These are phyloP conservation scores for Pyricularia sp. DNA, from an alignment of 2,329 filamentous ascomycete species.

Conservation along the genomic window DNA sequence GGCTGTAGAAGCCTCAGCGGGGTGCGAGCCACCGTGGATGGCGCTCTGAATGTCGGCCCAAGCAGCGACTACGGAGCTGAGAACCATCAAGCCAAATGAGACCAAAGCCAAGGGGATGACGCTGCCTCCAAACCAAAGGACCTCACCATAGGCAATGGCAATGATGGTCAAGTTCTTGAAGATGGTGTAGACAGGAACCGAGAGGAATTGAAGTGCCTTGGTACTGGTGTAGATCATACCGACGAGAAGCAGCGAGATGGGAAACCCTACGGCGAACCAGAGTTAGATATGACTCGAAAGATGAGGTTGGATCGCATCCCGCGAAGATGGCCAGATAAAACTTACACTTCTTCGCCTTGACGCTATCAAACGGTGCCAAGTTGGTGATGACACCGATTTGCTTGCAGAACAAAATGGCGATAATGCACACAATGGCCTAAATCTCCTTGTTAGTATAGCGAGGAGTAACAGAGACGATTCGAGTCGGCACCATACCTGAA, in stretches of 20 bases:
- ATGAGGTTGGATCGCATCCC: not conserved
- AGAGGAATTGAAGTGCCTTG: conserved; percentile 91
- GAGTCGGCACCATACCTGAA: conserved; percentile 62
- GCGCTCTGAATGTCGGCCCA: conserved; percentile 95
- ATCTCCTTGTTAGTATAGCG: conserved; percentile 7
- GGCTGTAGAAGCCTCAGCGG: conserved; percentile 52
- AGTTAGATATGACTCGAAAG: not conserved
- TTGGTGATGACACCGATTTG: conserved; percentile 70
- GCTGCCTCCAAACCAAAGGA: conserved; percentile 92
- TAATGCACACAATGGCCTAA: conserved; percentile 79
- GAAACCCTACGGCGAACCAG: conserved; percentile 56
- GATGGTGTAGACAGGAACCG: conserved; percentile 97
- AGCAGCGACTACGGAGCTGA: conserved; percentile 86
- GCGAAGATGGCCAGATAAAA: conserved; percentile 5
- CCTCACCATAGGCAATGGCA: conserved; percentile 94
- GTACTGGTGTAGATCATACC: conserved; percentile 98
- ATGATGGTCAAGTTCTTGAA: conserved; percentile 99
- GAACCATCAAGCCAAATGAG: conserved; percentile 91
- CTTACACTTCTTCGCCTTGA: conserved; percentile 88
- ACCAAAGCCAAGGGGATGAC: conserved; percentile 80
- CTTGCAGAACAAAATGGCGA: conserved; percentile 74
- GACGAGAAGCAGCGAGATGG: conserved; percentile 86
- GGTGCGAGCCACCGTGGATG: conserved; percentile 45
- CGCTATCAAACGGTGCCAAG: conserved; percentile 65
- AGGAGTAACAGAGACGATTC: not conserved